Percentiles rank a stretch among this genome's conserved stretches.
These are phyloP conservation scores for Xylariaceae sp. DNA, from an alignment of 2,329 filamentous ascomycete genomes.

Conservation along the genomic window DNA sequence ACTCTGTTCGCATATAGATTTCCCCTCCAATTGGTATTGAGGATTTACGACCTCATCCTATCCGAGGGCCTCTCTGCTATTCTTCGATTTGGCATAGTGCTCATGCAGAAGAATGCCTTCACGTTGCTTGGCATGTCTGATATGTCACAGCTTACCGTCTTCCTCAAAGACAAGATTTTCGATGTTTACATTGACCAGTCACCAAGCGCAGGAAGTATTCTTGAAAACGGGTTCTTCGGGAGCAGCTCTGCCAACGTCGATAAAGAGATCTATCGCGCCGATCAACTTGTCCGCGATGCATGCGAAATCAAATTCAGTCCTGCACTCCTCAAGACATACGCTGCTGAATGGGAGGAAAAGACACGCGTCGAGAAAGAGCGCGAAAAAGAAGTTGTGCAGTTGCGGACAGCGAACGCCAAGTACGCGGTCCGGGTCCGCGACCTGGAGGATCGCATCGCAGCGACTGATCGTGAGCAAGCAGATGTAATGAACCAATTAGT, in stretches of 20 bases:
- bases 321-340: slow-evolving; percentile 76
- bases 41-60: slow-evolving; percentile 93
- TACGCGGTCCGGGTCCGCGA: slow-evolving; percentile 74
- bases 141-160: slow-evolving; percentile 83
- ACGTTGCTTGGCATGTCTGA: slow-evolving; percentile 80
- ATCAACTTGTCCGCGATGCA: slow-evolving; percentile 88
- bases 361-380: slow-evolving; percentile 76
- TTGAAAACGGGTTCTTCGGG: slow-evolving; percentile 97
- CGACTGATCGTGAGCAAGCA: slow-evolving; percentile 86
- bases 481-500: slow-evolving; percentile 88
- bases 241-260: slow-evolving; percentile 84
- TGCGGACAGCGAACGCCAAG: slow-evolving; percentile 63
- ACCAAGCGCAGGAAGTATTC: slow-evolving; percentile 84
- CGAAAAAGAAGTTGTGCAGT: slow-evolving; percentile 72
- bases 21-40: slow-evolving; percentile 88
- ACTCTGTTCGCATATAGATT: slow-evolving; percentile 98
- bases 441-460: slow-evolving; percentile 83
- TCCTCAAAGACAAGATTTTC: slow-evolving; percentile 90
- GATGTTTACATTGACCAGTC: slow-evolving; percentile 96
- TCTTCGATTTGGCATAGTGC: slow-evolving; percentile 86
- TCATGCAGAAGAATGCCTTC: slow-evolving; percentile 91
- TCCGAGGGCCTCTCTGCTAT: slow-evolving; percentile 92
- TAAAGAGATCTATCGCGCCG: slow-evolving; percentile 93
- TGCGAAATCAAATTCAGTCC: slow-evolving; percentile 82
- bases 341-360: slow-evolving; percentile 88